Evolutionary conservation across 352 stramenopile species (phyloP), one percentile per base, ranked within the genome.

Genomic region (Thalassiosira pacifica): DNA sequence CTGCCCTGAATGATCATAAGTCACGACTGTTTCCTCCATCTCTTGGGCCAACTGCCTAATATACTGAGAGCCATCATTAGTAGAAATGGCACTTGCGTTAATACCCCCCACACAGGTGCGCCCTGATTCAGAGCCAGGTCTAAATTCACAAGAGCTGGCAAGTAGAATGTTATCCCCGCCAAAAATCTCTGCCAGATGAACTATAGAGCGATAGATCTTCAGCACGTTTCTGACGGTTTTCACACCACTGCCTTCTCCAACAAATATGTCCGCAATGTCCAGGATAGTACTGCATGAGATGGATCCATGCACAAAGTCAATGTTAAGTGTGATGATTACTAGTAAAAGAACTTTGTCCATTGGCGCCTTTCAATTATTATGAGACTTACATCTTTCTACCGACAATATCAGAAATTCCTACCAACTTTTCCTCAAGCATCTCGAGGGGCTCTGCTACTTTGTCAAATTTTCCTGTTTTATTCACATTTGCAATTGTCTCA

Each of bases 391-490:
- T n/a, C n/a, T n/a, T n/a, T n/a, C n/a, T 31, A 4, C 24, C 53
- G 1, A n/a, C 53, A 32, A 63, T 27, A 31, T 63, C 53, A 63
- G 19, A 32, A 32, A 63, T 63, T 18, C 53, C 53, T 4, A n/a
- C 16, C 60, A 48, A 31, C n/a, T 1, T 19, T 22, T 73, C 48
- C 0, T 65, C 53, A 5, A 80, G 26, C 32, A 24, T 1, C 1
- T 67, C 34, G n/a, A 80, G 40, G 37, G 73, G 61, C 9, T 29
- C 22, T 0, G 48, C 52, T 9, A 74, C 22, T 48, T 80, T 34
- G 31, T 80, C 73, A 45, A 80, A 73, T n/a, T 22, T 29, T 18
- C 61, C 61, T 11, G 34, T 42, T 10, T 42, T 42, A 42, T 10
- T 10, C 4, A 10, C 10, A 42, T 42, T 42, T 42, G 10, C 34